Base-by-base conservation (phyloP, 2,329 filamentous ascomycete species). In the Colletotrichum sojae region DNA sequence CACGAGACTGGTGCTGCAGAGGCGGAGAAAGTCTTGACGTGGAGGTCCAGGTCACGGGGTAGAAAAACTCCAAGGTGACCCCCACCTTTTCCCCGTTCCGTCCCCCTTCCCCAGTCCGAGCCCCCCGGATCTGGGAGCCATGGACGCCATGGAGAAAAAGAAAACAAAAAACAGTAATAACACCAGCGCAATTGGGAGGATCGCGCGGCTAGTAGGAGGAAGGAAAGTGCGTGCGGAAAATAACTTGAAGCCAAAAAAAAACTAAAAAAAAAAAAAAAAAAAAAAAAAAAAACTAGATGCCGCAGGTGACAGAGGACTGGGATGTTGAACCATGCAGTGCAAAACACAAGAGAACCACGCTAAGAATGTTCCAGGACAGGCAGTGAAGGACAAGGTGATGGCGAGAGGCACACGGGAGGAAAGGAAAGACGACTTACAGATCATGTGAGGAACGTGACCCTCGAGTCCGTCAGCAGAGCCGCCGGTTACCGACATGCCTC, bases 381-480 rank as follows among this genome's bases (percentile, higher is more conserved):
- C 6, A 48, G 22, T 12, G n/a, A 39, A 18, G 43, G 18, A 12
- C 4, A 45, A n/a, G n/a, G n/a, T 31, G 46, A 31, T 18, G 18
- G 10, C 16, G 16, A n/a, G 15, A 16, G 18, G 13, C n/a, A 48
- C 59, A 36, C 5, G 36, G 13, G 27, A 12, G 67, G 13, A 52
- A 53, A 65, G 46, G 18, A 46, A 45, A 56, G 20, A 20, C 25
- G 31, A 82, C 84, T 83, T 82, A 86, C 84, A 84, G 72, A 84
- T 78, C 74, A 84, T 78, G 76, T 84, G 83, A 72, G 84, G 81
- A 66, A 83, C 79, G 72, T 86, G 84, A 75, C 79, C 79, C 49
- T 85, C 82, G 54, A 78, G 69, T 59, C 73, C 73, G 53, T 63
- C 63, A 71, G 69, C 31, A 66, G 66, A 66, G 54, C 66, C 62